Conservation (phyloP, 805 yeast species). For the Cyberlindnera mrakii region DNA sequence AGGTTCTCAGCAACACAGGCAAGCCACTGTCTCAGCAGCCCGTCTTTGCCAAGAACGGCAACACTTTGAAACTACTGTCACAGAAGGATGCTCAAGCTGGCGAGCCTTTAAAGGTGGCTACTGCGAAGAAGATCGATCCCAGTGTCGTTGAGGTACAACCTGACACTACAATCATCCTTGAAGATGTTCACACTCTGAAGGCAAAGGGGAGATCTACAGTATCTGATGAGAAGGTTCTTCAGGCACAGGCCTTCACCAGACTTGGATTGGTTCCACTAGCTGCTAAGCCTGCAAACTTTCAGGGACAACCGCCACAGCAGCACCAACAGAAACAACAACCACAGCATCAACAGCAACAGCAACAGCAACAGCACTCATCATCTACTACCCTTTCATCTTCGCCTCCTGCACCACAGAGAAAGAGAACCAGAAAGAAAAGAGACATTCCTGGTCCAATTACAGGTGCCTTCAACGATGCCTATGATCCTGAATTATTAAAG, state of each 20-base stretch:
- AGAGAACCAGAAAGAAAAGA: constrained; percentile 8
- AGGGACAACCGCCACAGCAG: background rate
- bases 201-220: constrained; percentile 21
- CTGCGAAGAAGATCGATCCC: background rate
- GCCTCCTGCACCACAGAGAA: background rate
- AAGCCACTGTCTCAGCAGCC: constrained; percentile 1
- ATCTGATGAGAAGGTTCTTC: constrained; percentile 7
- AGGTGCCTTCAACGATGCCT: constrained; percentile 11
- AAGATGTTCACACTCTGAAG: constrained; percentile 15
- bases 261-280: constrained; percentile 9
- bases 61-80: background rate
- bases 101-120: too few relatives aligned
- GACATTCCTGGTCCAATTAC: constrained; percentile 22
- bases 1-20: background rate
- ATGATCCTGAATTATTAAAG: constrained; percentile 9
- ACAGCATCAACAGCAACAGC: background rate
- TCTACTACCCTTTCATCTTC: background rate
- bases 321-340: background rate
- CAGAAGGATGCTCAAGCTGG: too few relatives aligned
- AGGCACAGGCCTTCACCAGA: constrained; percentile 5
- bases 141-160: background rate
- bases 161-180: constrained; percentile 11
- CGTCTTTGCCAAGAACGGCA: constrained; percentile 5
- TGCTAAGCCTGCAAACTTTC: constrained; percentile 2
- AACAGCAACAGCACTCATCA: background rate